Conservation (phyloP, 1,139 yeast genomes). For the Hanseniaspora uvarum region DNA sequence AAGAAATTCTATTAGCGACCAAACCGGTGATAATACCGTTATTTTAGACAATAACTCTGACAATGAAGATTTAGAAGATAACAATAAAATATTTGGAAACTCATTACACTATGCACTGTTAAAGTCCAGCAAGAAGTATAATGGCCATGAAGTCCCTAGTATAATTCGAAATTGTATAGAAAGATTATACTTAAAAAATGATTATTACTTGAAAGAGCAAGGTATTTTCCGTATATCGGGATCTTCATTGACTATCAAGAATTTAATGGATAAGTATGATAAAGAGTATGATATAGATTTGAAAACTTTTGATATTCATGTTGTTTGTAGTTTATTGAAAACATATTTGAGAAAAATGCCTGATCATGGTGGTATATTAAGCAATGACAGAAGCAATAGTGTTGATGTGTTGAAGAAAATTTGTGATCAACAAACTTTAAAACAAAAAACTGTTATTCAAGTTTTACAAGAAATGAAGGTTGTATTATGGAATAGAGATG, state of each 20-base stretch:
- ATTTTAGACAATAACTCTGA: conserved; percentile 18
- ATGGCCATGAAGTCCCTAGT: conserved; percentile 51
- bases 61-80: conserved; percentile 27
- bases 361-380: conserved; percentile 41
- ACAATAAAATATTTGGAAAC: conserved; percentile 49
- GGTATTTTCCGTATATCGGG: conserved; percentile 90
- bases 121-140: conserved; percentile 41
- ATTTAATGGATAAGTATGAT: conserved; percentile 61
- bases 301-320: conserved; percentile 46
- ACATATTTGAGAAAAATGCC: conserved; percentile 66
- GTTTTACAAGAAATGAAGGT: conserved; percentile 27
- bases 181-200: conserved; percentile 41
- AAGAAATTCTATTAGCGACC: background rate
- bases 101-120: conserved; percentile 46
- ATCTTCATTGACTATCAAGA: conserved; percentile 66
- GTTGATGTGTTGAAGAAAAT: conserved; percentile 35
- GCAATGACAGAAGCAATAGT: conserved; percentile 33
- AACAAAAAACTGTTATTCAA: conserved; percentile 28
- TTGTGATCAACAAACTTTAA: conserved; percentile 28
- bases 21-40: background rate
- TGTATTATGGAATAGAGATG: conserved; percentile 18
- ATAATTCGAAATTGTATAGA: conserved; percentile 69
- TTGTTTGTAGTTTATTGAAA: conserved; percentile 69
- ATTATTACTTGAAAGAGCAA: conserved; percentile 72
- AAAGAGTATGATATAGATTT: conserved; percentile 60